phyloP scores from a whole-genome alignment of 2,329 filamentous ascomycete species.

The Alternaria triticina region DNA sequence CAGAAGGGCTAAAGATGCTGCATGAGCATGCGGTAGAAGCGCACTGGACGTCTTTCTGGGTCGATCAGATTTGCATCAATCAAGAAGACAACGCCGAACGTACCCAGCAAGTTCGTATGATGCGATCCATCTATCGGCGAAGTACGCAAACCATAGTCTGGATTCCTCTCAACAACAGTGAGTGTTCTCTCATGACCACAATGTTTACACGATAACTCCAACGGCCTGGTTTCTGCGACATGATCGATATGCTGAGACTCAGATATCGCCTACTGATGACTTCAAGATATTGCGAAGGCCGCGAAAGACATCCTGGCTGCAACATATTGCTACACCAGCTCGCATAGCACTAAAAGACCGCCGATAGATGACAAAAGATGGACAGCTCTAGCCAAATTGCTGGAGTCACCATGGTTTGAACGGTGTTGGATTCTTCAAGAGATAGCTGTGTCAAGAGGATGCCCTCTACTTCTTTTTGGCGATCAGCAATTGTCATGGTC shows the following conservation, averaged over 20 bases:
- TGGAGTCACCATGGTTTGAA: background rate
- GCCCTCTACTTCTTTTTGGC: background rate
- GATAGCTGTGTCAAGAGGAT: background rate
- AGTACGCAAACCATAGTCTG: background rate
- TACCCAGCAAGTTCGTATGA: background rate
- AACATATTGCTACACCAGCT: too few species aligned
- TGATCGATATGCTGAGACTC: too few species aligned
- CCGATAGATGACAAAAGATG: background rate
- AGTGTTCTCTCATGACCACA: too few species aligned
- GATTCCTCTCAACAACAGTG: background rate
- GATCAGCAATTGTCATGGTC: background rate
- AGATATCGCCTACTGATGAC: background rate
- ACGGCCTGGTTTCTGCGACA: too few species aligned
- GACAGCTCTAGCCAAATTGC: fast-evolving
- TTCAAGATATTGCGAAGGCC: background rate
- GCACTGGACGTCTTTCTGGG: background rate
- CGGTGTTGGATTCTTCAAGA: background rate
- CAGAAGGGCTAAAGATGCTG: background rate
- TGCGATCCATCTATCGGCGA: background rate
- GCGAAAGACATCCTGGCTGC: background rate
- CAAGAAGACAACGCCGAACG: background rate
- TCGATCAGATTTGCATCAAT: background rate
- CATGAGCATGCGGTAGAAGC: background rate
- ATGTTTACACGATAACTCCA: too few species aligned
- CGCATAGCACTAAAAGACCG: too few species aligned